Evolutionary conservation across 345 rosid genomes (phyloP), one percentile per base, ranked within the genome.

Genomic region (Hevea brasiliensis): DNA sequence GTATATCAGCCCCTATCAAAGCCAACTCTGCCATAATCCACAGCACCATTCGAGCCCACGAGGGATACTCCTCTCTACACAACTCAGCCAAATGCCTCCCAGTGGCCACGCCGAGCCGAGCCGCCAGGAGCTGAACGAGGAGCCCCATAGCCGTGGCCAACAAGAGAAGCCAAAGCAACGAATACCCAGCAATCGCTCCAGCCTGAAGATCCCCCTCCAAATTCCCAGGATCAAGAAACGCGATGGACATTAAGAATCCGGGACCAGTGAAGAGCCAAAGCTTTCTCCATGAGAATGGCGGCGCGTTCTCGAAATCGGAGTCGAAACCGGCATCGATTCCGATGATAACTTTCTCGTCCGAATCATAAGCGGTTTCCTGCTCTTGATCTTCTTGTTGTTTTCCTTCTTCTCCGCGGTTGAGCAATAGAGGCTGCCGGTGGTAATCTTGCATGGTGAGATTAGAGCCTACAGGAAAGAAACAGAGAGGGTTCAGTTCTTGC

Each of bases 141-240:
- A 94, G 86, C 13, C 98, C 98, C 86, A 94, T 89, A 37, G 87
- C 96, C n/a, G 98, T 94, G 13, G 98, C 97, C 95, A 95, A 94
- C 84, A 94, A 71, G 18, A 94, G 88, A 17, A 94, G 81, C 98
- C 97, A 94, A 0, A 94, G 81, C 32, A 94, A 81, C 27, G 97
- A 92, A 84, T 94, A 94, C 0, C 98, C 98, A 20, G 98, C 98
- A 68, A 94, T 77, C 17, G 98, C 98, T 0, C 97, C 98, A 5
- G 97, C 84, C 79, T 94, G 97, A 29, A 94, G 97, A 86, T 92
- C 97, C 21, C 97, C 98, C 76, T 94, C 98, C 65, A 94, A 75
- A 79, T 94, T 94, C 18, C 98, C 97, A 2, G 97, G 98, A 83
- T 94, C 98, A 14, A 94, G 81, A 69, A 94, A 94, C 11, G 97